Evolutionary conservation across 805 yeast species (phyloP).

Genomic region (Ogataea sp.): DNA sequence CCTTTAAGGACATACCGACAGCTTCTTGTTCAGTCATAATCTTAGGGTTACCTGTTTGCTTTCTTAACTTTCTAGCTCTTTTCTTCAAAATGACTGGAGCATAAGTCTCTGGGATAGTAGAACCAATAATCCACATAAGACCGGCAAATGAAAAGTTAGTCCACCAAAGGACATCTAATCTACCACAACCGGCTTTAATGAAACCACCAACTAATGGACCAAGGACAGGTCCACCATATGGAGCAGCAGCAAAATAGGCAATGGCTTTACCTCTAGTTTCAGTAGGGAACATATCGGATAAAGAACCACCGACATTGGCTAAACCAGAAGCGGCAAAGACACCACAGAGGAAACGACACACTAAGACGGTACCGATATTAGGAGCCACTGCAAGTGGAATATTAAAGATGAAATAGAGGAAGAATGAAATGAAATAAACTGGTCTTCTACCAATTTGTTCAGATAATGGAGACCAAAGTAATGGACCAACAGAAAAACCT

Average conservation of each 20-base stretch:
- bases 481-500: constrained; percentile 83
- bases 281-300: constrained; percentile 81
- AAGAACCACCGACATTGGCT: constrained; percentile 83
- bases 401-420: constrained; percentile 69
- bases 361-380: constrained; percentile 73
- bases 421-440: constrained; percentile 70
- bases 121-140: constrained; percentile 59
- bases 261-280: constrained; percentile 82
- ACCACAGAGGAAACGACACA: constrained; percentile 82
- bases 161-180: constrained; percentile 74
- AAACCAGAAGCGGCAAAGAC: constrained; percentile 79
- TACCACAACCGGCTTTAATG: constrained; percentile 60
- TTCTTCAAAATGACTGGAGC: constrained; percentile 71
- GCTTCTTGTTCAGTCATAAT: constrained; percentile 94
- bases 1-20: constrained; percentile 58
- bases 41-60: constrained; percentile 72
- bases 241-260: constrained; percentile 86
- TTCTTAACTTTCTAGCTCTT: constrained; percentile 59
- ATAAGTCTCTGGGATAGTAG: constrained; percentile 81
- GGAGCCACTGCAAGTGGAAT: constrained; percentile 83
- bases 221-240: constrained; percentile 86
- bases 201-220: constrained; percentile 89
- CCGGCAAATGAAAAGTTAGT: constrained; percentile 92
- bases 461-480: constrained; percentile 82
- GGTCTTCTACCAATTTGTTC: constrained; percentile 84